These are phyloP conservation scores for Ustulina deusta DNA, from an alignment of 2,329 filamentous ascomycete species.

Conservation along the genomic window DNA sequence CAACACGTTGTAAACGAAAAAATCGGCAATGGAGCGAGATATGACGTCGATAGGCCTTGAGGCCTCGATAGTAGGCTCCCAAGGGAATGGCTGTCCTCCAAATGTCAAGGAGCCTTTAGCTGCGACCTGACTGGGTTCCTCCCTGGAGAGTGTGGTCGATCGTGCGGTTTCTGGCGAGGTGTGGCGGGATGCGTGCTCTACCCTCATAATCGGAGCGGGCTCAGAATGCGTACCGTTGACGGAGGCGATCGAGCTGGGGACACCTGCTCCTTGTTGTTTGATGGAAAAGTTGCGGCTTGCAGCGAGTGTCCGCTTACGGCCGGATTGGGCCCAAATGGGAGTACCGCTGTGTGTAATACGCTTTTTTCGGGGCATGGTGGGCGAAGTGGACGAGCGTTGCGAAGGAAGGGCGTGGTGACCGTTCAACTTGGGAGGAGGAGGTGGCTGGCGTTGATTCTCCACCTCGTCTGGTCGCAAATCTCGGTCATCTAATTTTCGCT, in stretches of 20 bases:
- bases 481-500: slow-evolving; percentile 63
- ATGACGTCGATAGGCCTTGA: slow-evolving; percentile 79
- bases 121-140: slow-evolving; percentile 41
- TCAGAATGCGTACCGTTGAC: slow-evolving; percentile 47
- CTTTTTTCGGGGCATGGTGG: slow-evolving; percentile 55
- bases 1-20: slow-evolving; percentile 79
- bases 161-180: slow-evolving; percentile 61
- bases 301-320: slow-evolving; percentile 52
- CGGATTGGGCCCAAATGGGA: slow-evolving; percentile 64
- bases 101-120: slow-evolving; percentile 43
- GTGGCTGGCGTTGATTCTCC: slow-evolving; percentile 61
- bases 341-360: slow-evolving; percentile 53
- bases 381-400: slow-evolving; percentile 50
- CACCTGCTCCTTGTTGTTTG: slow-evolving; percentile 47
- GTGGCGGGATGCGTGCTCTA: slow-evolving; percentile 57
- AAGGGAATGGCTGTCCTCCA: slow-evolving; percentile 55
- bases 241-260: slow-evolving; percentile 19
- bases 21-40: slow-evolving; percentile 82
- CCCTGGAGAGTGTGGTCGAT: slow-evolving; percentile 45
- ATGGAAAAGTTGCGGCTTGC: slow-evolving; percentile 61
- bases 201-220: slow-evolving; percentile 41
- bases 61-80: slow-evolving; percentile 77
- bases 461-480: slow-evolving; percentile 64
- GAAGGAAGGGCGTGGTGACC: slow-evolving; percentile 51
- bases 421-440: slow-evolving; percentile 63